Percentiles rank a stretch among this genome's conserved stretches.
Evolutionary conservation across 2,329 filamentous ascomycete species (phyloP).

Genomic region (Hypoxylon sp.): DNA sequence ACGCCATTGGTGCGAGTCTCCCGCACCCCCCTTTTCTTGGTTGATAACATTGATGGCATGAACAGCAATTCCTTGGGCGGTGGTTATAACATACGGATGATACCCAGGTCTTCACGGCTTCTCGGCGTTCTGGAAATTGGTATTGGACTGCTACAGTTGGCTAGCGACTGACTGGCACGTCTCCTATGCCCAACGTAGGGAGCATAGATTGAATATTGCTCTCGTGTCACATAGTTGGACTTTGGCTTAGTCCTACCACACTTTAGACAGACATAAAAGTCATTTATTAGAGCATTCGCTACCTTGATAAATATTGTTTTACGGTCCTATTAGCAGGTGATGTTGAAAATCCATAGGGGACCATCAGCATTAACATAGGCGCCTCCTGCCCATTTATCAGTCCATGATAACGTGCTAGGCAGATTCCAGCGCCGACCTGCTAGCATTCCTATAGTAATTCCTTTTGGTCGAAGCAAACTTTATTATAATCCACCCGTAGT

Average conservation of each 20-base stretch:
- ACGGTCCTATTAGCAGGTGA: background rate
- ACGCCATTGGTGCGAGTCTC: background rate
- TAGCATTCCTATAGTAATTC: background rate
- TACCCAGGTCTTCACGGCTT: constrained; percentile 9
- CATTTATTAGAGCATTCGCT: background rate
- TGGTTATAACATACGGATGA: constrained; percentile 15
- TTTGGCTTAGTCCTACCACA: background rate
- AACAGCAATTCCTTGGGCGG: background rate
- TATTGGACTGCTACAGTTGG: background rate
- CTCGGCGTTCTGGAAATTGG: constrained; percentile 5
- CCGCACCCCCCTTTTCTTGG: background rate
- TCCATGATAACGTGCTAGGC: background rate
- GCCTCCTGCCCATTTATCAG: background rate
- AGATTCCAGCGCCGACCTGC: background rate
- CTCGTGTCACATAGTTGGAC: background rate
- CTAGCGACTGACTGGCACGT: too few species aligned
- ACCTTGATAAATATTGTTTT: background rate
- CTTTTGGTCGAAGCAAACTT: background rate
- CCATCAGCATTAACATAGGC: background rate
- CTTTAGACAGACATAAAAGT: background rate
- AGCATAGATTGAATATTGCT: background rate
- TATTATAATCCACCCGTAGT: too few species aligned
- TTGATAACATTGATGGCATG: background rate
- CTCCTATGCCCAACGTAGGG: background rate
- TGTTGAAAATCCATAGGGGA: background rate